Evolutionary conservation across 225 moss, liverwort and hornwort species (phyloP).

Genomic region (Bryum argenteum): DNA sequence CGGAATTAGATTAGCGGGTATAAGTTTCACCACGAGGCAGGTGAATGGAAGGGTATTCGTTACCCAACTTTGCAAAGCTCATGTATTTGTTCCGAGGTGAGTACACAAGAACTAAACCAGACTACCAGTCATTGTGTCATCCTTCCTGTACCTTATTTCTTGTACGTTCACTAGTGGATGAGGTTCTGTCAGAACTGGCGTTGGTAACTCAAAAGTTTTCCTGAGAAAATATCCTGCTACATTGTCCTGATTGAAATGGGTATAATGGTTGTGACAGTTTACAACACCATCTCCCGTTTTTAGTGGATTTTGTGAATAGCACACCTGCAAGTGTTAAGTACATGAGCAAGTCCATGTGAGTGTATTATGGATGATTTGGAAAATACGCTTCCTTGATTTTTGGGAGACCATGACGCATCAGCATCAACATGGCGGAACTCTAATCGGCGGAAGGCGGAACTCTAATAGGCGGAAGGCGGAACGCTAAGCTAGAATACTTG

Average conservation of each 20-base stretch:
- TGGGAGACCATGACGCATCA: too few species aligned
- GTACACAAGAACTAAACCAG: slow-evolving; percentile 1
- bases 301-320: too few species aligned
- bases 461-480: too few species aligned
- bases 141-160: not conserved
- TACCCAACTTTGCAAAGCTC: not conserved
- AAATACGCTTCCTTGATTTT: too few species aligned
- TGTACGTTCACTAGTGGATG: not conserved
- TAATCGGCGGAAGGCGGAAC: too few species aligned
- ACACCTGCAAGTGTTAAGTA: too few species aligned
- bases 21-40: slow-evolving; percentile 4
- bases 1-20: slow-evolving; percentile 14
- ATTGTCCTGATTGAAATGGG: not conserved
- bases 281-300: too few species aligned
- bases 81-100: not conserved
- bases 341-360: too few species aligned
- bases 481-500: too few species aligned
- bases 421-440: too few species aligned
- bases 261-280: not conserved
- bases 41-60: slow-evolving; percentile 18
- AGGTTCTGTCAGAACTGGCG: not conserved
- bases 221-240: not conserved
- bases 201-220: not conserved
- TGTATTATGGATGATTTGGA: too few species aligned
- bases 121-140: slow-evolving; percentile 7